These are phyloP conservation scores for Penicillium subrubescens DNA, from an alignment of 495 filamentous ascomycete genomes.

Conservation along the genomic window DNA sequence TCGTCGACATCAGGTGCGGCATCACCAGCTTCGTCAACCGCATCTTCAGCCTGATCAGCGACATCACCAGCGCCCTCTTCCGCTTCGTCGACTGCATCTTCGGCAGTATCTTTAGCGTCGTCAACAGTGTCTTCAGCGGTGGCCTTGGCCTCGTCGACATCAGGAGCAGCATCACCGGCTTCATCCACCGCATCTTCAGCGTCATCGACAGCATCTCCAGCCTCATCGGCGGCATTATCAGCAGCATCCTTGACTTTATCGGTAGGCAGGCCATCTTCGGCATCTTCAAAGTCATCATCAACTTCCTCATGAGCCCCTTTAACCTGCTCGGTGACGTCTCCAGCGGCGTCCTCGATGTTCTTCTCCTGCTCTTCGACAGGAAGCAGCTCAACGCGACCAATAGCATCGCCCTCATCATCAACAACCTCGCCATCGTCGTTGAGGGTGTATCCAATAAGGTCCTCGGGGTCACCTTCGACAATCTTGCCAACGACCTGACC, in stretches of 20 bases:
- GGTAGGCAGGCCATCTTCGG: slow-evolving; percentile 23
- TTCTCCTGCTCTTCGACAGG: slow-evolving; percentile 42
- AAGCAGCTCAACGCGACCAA: slow-evolving; percentile 57
- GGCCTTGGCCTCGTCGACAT: slow-evolving; percentile 25
- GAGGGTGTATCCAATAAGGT: slow-evolving; percentile 59
- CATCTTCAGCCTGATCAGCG: slow-evolving; percentile 27
- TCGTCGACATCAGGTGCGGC: slow-evolving; percentile 25
- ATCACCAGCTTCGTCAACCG: slow-evolving; percentile 28
- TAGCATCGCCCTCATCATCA: slow-evolving; percentile 65
- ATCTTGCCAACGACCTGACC: slow-evolving; percentile 62
- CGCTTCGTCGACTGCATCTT: slow-evolving; percentile 22
- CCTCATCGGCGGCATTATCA: slow-evolving; percentile 39
- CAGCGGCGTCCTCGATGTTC: slow-evolving; percentile 26
- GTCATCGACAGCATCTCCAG: slow-evolving; percentile 38
- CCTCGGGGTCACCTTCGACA: slow-evolving; percentile 61
- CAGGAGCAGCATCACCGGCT: slow-evolving; percentile 16
- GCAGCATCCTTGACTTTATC: slow-evolving; percentile 33
- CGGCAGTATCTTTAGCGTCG: slow-evolving; percentile 28
- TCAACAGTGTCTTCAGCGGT: slow-evolving; percentile 27
- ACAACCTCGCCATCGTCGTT: slow-evolving; percentile 66
- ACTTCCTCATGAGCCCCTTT: slow-evolving; percentile 23
- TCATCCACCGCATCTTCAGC: slow-evolving; percentile 31
- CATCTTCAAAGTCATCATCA: slow-evolving; percentile 44
- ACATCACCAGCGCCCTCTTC: slow-evolving; percentile 20
- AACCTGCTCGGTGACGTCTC: slow-evolving; percentile 14